Evolutionary conservation across 345 rosid species (phyloP).

Genomic region (Populus simonii): DNA sequence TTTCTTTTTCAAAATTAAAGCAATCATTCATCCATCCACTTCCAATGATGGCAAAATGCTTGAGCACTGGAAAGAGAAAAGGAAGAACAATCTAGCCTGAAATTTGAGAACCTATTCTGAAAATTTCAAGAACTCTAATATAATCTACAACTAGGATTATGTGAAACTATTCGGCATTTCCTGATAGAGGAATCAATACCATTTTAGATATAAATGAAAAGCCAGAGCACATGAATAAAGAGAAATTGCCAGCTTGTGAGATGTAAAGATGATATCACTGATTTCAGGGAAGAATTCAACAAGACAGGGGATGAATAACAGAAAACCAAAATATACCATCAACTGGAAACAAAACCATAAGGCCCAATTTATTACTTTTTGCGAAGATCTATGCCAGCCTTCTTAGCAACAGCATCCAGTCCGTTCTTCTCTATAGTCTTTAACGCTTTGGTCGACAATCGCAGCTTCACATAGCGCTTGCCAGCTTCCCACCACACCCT

Average conservation of each 20-base stretch:
- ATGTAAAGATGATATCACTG: not conserved
- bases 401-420: slow-evolving; percentile 92
- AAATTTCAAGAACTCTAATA: not conserved
- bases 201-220: not conserved
- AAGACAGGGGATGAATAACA: not conserved
- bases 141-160: not conserved
- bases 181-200: not conserved
- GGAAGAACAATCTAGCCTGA: not conserved
- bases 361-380: slow-evolving; percentile 35
- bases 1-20: not conserved
- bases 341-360: not conserved
- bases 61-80: too few relatives aligned
- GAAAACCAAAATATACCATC: not conserved
- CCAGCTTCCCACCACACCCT: slow-evolving; percentile 97
- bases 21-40: not conserved
- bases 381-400: slow-evolving; percentile 87
- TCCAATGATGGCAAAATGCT: too few relatives aligned
- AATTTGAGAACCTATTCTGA: not conserved
- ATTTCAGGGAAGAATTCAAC: not conserved
- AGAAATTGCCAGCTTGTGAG: not conserved
- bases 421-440: slow-evolving; percentile 96
- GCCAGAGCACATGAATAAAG: not conserved
- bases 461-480: slow-evolving; percentile 72
- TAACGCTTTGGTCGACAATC: slow-evolving; percentile 81
- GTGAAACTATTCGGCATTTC: not conserved